These are phyloP conservation scores for Peziza echinospora DNA, from an alignment of 495 filamentous ascomycete genomes.

Conservation along the genomic window DNA sequence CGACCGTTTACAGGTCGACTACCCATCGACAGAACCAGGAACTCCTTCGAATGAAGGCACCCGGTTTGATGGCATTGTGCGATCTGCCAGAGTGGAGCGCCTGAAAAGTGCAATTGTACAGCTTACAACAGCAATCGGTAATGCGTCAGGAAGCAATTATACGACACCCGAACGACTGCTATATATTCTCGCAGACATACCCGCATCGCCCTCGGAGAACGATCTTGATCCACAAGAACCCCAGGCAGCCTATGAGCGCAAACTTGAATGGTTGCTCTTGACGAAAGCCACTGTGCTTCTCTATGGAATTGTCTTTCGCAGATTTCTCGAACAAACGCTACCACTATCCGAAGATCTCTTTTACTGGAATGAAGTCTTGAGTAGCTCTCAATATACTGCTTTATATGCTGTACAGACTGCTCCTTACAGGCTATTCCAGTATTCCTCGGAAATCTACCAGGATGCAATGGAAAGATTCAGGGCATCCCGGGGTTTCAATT, in stretches of 20 bases:
- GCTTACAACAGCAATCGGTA: slow-evolving; percentile 17
- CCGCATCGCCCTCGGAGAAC: slow-evolving; percentile 13
- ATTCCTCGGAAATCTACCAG: slow-evolving; percentile 37
- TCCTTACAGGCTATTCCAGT: slow-evolving; percentile 46
- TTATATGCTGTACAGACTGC: slow-evolving; percentile 67
- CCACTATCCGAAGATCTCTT: slow-evolving; percentile 60
- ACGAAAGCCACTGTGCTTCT: slow-evolving; percentile 71
- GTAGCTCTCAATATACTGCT: slow-evolving; percentile 45
- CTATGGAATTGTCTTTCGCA: slow-evolving; percentile 53
- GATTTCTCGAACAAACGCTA: slow-evolving; percentile 58
- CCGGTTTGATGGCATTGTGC: slow-evolving; percentile 3
- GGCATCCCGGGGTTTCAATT: slow-evolving; percentile 19
- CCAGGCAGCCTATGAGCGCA: slow-evolving; percentile 32
- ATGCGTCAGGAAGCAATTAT: not conserved
- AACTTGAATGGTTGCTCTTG: slow-evolving; percentile 71
- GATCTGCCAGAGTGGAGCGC: slow-evolving; percentile 28
- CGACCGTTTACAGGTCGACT: slow-evolving; percentile 44
- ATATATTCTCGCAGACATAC: slow-evolving; percentile 35
- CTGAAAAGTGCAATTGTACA: slow-evolving; percentile 37
- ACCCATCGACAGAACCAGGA: slow-evolving; percentile 6
- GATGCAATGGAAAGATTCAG: slow-evolving; percentile 32
- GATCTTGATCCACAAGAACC: slow-evolving; percentile 7
- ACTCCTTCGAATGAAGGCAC: slow-evolving; percentile 11
- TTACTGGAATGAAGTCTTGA: slow-evolving; percentile 78
- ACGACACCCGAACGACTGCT: slow-evolving; percentile 29